Percentiles rank a stretch among this genome's conserved stretches.
Evolutionary conservation across 768 basidiomycete species (phyloP).

Genomic region (Hygrophorus russula): DNA sequence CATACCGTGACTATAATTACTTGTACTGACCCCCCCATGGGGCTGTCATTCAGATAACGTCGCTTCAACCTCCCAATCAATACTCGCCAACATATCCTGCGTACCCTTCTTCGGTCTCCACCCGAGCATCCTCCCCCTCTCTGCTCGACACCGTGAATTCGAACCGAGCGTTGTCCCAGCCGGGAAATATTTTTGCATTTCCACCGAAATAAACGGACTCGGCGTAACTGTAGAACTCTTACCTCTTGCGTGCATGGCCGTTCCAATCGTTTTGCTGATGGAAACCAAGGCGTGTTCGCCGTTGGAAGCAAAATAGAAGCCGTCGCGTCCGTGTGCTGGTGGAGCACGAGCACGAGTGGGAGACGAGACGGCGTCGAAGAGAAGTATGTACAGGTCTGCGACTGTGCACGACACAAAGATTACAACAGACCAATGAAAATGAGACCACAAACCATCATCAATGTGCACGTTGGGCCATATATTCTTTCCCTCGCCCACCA

Average conservation of each 20-base stretch:
- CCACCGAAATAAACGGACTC: constrained; percentile 33
- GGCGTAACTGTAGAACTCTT: constrained; percentile 27
- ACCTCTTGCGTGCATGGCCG: constrained; percentile 25
- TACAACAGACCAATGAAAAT: not conserved
- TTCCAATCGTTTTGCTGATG: constrained; percentile 27
- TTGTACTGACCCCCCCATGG: too few relatives aligned
- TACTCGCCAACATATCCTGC: constrained; percentile 37
- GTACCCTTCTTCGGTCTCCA: constrained; percentile 42
- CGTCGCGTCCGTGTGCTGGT: constrained; percentile 34
- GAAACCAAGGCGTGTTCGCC: constrained; percentile 36
- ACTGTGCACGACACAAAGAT: constrained; percentile 18
- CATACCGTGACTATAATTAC: too few relatives aligned
- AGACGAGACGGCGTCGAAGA: constrained; percentile 27
- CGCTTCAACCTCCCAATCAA: constrained; percentile 31
- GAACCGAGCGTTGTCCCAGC: constrained; percentile 15
- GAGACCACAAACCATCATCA: constrained; percentile 7
- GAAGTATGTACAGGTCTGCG: constrained; percentile 28
- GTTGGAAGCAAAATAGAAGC: constrained; percentile 42
- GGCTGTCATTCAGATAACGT: not conserved
- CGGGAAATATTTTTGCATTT: constrained; percentile 29
- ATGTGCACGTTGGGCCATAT: constrained; percentile 14
- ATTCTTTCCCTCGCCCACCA: constrained; percentile 17
- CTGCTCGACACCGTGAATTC: constrained; percentile 34
- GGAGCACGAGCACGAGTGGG: too few relatives aligned
- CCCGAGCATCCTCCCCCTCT: constrained; percentile 31